Evolutionary conservation across 495 filamentous ascomycete genomes (phyloP).

Genomic region (Neurospora sp.): DNA sequence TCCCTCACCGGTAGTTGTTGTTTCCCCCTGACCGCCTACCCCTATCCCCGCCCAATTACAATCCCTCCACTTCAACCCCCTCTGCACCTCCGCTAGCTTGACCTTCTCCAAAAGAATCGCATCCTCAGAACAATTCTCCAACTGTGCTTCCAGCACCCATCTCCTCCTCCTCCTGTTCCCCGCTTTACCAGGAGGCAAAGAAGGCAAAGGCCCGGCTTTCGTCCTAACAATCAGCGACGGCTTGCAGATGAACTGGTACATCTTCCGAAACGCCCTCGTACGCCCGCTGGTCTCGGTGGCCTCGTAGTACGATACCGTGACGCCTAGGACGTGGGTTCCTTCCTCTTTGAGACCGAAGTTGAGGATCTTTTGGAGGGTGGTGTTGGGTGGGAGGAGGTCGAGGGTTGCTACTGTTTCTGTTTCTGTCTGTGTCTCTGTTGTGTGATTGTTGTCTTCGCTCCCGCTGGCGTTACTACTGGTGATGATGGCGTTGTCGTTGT

Average conservation of each 20-base stretch:
- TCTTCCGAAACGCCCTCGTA: slow-evolving; percentile 79
- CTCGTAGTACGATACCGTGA: slow-evolving; percentile 83
- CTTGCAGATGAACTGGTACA: slow-evolving; percentile 94
- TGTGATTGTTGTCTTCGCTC: slow-evolving; percentile 2
- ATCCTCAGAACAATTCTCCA: slow-evolving; percentile 82
- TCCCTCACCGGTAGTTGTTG: slow-evolving; percentile 6
- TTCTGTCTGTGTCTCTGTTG: neutral
- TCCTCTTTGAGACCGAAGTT: slow-evolving; percentile 86
- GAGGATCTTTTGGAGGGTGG: slow-evolving; percentile 66
- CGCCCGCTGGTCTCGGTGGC: slow-evolving; percentile 55
- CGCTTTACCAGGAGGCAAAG: slow-evolving; percentile 5
- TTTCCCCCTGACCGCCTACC: neutral
- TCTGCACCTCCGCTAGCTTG: slow-evolving; percentile 34
- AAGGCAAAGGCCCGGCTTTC: slow-evolving; percentile 57
- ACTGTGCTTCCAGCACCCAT: slow-evolving; percentile 76
- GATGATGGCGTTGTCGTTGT: neutral
- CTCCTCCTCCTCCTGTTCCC: slow-evolving; percentile 10
- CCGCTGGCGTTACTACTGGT: neutral
- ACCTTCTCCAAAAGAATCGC: slow-evolving; percentile 51
- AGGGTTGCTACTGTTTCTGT: slow-evolving; percentile 32
- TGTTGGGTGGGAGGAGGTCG: slow-evolving; percentile 54
- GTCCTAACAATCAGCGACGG: slow-evolving; percentile 82
- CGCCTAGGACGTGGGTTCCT: slow-evolving; percentile 85
- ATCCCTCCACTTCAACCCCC: slow-evolving; percentile 34
- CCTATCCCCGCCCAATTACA: slow-evolving; percentile 39